Percentiles rank a stretch among this genome's conserved stretches.
phyloP scores from a whole-genome alignment of 768 basidiomycete species.

The Tubosaeta sp. region DNA sequence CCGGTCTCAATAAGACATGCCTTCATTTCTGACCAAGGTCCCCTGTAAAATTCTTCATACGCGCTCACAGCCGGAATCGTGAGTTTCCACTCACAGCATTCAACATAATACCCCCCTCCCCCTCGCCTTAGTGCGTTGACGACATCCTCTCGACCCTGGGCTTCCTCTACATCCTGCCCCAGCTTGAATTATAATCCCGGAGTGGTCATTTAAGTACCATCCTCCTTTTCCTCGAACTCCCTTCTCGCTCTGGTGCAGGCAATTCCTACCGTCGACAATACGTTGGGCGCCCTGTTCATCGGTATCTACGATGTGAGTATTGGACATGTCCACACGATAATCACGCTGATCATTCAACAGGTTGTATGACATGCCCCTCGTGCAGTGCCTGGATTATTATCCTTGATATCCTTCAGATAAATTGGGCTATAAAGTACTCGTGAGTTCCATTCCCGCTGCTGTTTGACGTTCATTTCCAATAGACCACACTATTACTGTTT shows the following conservation, averaged over 20 bases:
- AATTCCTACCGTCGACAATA: slow-evolving; percentile 36
- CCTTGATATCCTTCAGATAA: slow-evolving; percentile 52
- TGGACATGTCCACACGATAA: not conserved
- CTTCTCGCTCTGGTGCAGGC: not conserved
- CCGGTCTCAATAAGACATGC: not conserved
- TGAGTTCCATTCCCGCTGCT: slow-evolving; percentile 30
- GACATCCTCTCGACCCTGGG: not conserved
- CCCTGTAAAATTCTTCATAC: not conserved
- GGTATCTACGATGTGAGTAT: slow-evolving; percentile 44
- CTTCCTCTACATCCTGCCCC: not conserved
- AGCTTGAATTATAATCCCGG: slow-evolving; percentile 10
- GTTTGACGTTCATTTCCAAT: not conserved
- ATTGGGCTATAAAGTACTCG: slow-evolving; percentile 44
- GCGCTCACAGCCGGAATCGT: not conserved
- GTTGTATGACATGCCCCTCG: slow-evolving; percentile 48
- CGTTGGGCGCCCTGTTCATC: slow-evolving; percentile 57
- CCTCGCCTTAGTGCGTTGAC: slow-evolving; percentile 1
- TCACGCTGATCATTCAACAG: slow-evolving; percentile 31
- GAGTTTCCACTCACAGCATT: not conserved
- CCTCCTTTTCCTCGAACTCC: not conserved
- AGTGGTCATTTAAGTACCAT: not conserved
- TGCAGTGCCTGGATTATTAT: slow-evolving; percentile 56
- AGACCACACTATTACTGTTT: slow-evolving; percentile 36
- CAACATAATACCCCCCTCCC: not conserved
- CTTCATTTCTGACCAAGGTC: slow-evolving; percentile 3